These are phyloP conservation scores for Wallacemonas sp. DNA, from an alignment of 208 protist species.

Conservation along the genomic window DNA sequence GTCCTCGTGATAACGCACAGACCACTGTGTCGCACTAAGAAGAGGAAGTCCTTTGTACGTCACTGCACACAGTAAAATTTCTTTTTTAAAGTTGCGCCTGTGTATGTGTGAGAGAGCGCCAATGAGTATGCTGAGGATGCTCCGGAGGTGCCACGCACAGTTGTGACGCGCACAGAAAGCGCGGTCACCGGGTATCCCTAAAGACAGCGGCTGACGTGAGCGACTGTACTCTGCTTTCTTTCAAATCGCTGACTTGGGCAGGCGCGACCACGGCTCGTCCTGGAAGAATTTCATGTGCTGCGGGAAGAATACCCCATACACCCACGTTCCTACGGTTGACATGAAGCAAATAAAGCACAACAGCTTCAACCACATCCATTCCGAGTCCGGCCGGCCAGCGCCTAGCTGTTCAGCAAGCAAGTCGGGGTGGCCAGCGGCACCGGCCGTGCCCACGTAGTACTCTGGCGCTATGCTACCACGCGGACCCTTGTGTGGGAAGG, in stretches of 20 bases:
- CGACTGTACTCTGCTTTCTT: too few relatives aligned
- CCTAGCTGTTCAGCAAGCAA: conserved; percentile 39
- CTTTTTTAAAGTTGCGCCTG: too few relatives aligned
- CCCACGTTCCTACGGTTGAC: conserved; percentile 63
- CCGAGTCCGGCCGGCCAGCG: conserved; percentile 57
- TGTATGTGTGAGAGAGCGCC: too few relatives aligned
- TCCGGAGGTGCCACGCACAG: too few relatives aligned
- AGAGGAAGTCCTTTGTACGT: too few relatives aligned
- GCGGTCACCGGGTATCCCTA: too few relatives aligned
- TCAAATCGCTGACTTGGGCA: conserved; percentile 13
- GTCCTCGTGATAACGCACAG: too few relatives aligned
- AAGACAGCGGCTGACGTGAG: too few relatives aligned
- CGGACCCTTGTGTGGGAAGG: conserved; percentile 52
- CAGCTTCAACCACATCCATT: conserved; percentile 85
- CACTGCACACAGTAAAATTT: too few relatives aligned
- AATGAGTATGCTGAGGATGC: too few relatives aligned
- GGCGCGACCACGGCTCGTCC: conserved; percentile 83
- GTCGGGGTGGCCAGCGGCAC: conserved; percentile 60
- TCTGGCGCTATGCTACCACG: conserved; percentile 35
- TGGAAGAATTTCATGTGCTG: conserved; percentile 84
- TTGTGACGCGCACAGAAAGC: too few relatives aligned
- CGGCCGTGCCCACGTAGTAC: conserved; percentile 50
- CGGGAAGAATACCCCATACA: conserved; percentile 72
- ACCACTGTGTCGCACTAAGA: too few relatives aligned
- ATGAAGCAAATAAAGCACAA: conserved; percentile 77